Evolutionary conservation across 352 stramenopile species (phyloP), one percentile per base, ranked within the genome.

Genomic region (Phytophthora sp.): DNA sequence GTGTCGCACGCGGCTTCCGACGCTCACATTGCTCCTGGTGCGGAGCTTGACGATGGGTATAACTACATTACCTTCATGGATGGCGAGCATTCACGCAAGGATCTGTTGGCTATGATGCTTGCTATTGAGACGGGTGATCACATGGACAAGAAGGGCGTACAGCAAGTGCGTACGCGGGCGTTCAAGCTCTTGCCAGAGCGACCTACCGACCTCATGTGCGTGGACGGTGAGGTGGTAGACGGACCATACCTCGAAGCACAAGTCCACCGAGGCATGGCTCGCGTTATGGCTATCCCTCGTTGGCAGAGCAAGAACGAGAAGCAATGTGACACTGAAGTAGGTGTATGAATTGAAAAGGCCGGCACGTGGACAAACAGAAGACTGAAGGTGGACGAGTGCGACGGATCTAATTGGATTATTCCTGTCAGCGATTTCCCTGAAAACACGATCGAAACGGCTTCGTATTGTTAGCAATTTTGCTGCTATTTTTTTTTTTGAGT

Each of bases 21-120:
- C 41, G 76, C 74, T 13, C 44, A 82, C 23, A 46, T 90, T 9
- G 82, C 77, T 3, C 84, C 83, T 1, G 55, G 55, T 5, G 85
- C 83, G 0, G 35, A 72, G 29, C 60, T 86, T 11, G 74, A 91
- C 54, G 84, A 90, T 38, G 84, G 82, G 26, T 91, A 78, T 68
- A 78, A 84, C 51, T 79, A 91, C 68, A 82, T 91, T 6, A 76
- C 66, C 6, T 64, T 82, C 31, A 79, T 90, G 31, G 63, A 80
- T 30, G 80, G 75, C 31, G 33, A 46, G n/a, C 52, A 74, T 16
- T 21, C 71, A 1, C 77, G 77, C 24, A 80, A 74, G 21, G 68
- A 83, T 20, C 41, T 85, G 15, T 0, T 84, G n/a, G 15, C 64
- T 0, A 74, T 91, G 59, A 67, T 91, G 33, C 23, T 90, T 4